phyloP scores from a whole-genome alignment of 2,329 filamentous ascomycete species.

The Purpureocillium lavendulum region DNA sequence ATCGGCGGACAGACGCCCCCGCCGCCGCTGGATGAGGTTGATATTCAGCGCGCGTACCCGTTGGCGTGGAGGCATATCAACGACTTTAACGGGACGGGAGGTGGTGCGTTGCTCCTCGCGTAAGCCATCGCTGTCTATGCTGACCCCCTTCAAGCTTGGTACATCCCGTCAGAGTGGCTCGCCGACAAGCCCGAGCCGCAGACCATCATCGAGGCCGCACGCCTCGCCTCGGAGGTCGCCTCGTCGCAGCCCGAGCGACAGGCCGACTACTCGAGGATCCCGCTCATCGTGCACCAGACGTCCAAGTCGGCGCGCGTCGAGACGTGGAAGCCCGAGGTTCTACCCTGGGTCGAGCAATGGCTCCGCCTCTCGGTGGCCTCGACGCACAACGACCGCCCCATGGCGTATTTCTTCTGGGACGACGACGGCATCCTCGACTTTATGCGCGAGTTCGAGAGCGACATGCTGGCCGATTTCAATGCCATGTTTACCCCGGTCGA shows the following conservation, averaged over 20 bases:
- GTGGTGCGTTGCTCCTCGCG: slow-evolving; percentile 8
- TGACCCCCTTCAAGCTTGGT: slow-evolving; percentile 11
- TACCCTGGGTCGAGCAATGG: slow-evolving; percentile 14
- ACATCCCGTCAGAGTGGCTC: slow-evolving; percentile 12
- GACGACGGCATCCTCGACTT: slow-evolving; percentile 11
- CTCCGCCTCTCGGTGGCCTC: slow-evolving; percentile 7
- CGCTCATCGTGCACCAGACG: slow-evolving; percentile 15
- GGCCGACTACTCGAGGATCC: slow-evolving; percentile 14
- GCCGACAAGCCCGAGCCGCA: slow-evolving; percentile 6
- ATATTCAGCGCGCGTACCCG: slow-evolving; percentile 6
- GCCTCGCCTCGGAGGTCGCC: slow-evolving; percentile 11
- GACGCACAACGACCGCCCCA: slow-evolving; percentile 5
- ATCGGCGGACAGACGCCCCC: neutral
- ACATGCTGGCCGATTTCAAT: slow-evolving; percentile 9
- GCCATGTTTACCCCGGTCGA: slow-evolving; percentile 12
- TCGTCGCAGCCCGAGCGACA: slow-evolving; percentile 5
- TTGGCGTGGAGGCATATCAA: slow-evolving; percentile 12
- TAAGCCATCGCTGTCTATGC: neutral
- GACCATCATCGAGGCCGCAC: slow-evolving; percentile 13
- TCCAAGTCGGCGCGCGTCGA: slow-evolving; percentile 9
- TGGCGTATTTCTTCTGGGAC: slow-evolving; percentile 17
- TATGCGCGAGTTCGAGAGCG: slow-evolving; percentile 10
- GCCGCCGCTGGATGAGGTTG: neutral
- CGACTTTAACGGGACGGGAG: slow-evolving; percentile 8
- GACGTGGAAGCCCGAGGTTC: slow-evolving; percentile 9